Evolutionary conservation across 768 basidiomycete species (phyloP).

Genomic region (Trametes cinnabarina): DNA sequence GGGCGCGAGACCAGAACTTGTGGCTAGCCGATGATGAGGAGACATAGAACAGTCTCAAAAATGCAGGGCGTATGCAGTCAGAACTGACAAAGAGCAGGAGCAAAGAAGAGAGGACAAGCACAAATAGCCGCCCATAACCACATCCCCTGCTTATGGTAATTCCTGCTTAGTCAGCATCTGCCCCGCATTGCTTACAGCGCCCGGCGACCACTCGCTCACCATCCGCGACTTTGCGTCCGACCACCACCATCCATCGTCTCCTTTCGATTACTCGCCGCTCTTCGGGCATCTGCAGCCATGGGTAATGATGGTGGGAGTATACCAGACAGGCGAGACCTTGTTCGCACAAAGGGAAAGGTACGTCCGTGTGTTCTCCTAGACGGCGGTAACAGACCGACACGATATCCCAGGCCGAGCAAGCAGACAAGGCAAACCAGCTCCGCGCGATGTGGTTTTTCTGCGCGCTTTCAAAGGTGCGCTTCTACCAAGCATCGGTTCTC

Average conservation of each 20-base stretch:
- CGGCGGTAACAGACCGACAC: neutral
- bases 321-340: constrained; percentile 78
- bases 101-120: constrained; percentile 3
- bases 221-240: constrained; percentile 10
- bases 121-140: neutral
- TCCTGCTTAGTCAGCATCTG: neutral
- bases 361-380: neutral
- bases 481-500: neutral
- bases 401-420: constrained; percentile 64
- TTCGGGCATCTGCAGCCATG: constrained; percentile 47
- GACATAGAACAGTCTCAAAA: constrained; percentile 8
- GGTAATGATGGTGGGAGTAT: constrained; percentile 90
- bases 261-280: neutral
- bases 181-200: constrained; percentile 1
- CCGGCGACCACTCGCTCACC: neutral
- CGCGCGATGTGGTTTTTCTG: constrained; percentile 91
- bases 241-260: neutral
- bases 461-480: constrained; percentile 85
- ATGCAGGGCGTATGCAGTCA: neutral
- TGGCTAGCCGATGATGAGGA: neutral
- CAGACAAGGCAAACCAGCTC: constrained; percentile 87
- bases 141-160: neutral
- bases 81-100: too few species aligned
- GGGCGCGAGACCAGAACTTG: constrained; percentile 3
- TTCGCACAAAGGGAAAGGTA: constrained; percentile 70